Evolutionary conservation across 345 rosid genomes (phyloP), one percentile per base, ranked within the genome.

Genomic region (Nasturtium officinale): DNA sequence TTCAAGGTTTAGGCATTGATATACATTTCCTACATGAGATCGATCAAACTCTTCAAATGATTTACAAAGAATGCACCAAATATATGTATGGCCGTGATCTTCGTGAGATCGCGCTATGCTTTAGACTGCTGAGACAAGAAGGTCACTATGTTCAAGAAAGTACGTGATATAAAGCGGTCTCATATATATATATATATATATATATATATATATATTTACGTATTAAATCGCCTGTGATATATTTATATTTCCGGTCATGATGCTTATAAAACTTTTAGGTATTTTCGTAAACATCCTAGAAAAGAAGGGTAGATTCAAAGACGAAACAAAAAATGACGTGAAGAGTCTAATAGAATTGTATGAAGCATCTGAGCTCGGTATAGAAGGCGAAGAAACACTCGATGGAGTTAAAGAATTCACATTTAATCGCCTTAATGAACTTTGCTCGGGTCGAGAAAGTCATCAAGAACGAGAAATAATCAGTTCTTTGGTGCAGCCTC

Each of bases 341-440:
- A 58, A 58, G 64, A 86, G 84, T 26, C 18, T 87, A 55, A 67
- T 77, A 58, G 80, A 71, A 29, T 52, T 86, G 59, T 83, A 63
- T 21, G 89, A 87, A 79, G 96, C 96, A 63, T 78, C 88, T 11
- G 83, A 82, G 20, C 74, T 87, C 9, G 61, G 84, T 46, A 54
- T 75, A 9, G 76, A 61, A n/a, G 92, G 83, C 5, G 96, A 87
- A 81, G 77, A 80, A 58, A 50, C 29, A 25, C 85, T 84, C 9
- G 85, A 82, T 20, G 79, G 79, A 51, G 77, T 79, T 5, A 70
- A 74, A 61, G 72, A 56, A 2, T 74, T 59, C 5, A 67, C 82
- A 23, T 52, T 29, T 33, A 53, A 69, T 21, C 43, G 62, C 58
- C 81, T 85, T 13, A 40, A 26, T 16, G 74, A 74, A 50, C 46